phyloP scores from a whole-genome alignment of 1,139 yeast genomes.

The Hyphopichia wangnamkhiaoensis region DNA sequence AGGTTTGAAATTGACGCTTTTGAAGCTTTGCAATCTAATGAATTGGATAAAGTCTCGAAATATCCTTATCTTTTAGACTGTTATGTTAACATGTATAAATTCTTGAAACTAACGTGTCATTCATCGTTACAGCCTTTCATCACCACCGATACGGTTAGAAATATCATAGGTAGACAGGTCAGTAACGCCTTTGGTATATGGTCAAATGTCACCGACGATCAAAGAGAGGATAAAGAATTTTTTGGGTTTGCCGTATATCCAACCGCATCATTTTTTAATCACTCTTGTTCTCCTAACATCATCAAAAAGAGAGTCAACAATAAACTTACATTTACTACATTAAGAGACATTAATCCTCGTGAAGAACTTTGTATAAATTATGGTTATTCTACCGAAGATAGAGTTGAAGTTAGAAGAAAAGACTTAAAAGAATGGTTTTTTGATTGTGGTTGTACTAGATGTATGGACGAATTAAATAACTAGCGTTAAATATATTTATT shows the following conservation, averaged over 20 bases:
- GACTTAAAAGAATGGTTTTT: constrained; percentile 62
- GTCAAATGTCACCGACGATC: constrained; percentile 42
- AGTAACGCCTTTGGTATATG: constrained; percentile 80
- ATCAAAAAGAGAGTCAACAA: constrained; percentile 25
- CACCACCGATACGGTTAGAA: constrained; percentile 42
- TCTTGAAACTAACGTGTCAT: constrained; percentile 47
- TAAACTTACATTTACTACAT: constrained; percentile 24
- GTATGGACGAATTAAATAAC: constrained; percentile 23
- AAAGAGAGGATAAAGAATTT: constrained; percentile 54
- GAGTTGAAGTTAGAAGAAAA: constrained; percentile 41
- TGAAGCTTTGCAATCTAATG: constrained; percentile 55
- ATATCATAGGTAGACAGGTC: constrained; percentile 59
- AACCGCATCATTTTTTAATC: constrained; percentile 70
- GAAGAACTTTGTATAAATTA: constrained; percentile 66
- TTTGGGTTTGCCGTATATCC: constrained; percentile 70
- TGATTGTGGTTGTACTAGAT: constrained; percentile 54
- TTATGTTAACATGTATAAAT: constrained; percentile 53
- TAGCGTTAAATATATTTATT: neutral
- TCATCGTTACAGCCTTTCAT: constrained; percentile 36
- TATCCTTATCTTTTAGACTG: constrained; percentile 55
- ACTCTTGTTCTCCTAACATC: constrained; percentile 59
- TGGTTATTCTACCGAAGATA: constrained; percentile 51
- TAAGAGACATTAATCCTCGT: constrained; percentile 32
- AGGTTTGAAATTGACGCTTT: constrained; percentile 34
- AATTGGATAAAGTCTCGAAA: constrained; percentile 44